Conservation (phyloP, 805 yeast genomes). For the Candida lessepsii region DNA sequence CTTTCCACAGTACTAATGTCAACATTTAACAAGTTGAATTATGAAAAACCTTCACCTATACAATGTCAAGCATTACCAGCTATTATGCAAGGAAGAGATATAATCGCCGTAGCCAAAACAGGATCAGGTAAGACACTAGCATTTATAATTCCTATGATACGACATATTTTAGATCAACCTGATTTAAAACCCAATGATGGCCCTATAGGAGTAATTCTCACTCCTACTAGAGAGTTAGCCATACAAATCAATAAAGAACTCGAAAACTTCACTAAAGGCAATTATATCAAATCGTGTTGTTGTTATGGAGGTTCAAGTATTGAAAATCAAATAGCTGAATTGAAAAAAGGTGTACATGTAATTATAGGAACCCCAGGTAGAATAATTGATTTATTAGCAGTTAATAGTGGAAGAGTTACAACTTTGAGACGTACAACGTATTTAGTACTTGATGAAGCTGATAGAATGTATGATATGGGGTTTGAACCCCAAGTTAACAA, state of each 20-base stretch:
- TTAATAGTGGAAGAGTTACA: slow-evolving; percentile 76
- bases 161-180: slow-evolving; percentile 78
- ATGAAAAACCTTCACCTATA: slow-evolving; percentile 73
- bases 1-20: slow-evolving; percentile 58
- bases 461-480: slow-evolving; percentile 94
- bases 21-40: slow-evolving; percentile 52
- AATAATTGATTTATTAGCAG: slow-evolving; percentile 80
- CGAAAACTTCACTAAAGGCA: slow-evolving; percentile 49
- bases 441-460: slow-evolving; percentile 94
- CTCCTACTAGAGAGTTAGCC: slow-evolving; percentile 94
- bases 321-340: slow-evolving; percentile 73
- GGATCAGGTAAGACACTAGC: slow-evolving; percentile 96
- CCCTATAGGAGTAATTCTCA: slow-evolving; percentile 74
- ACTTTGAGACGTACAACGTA: slow-evolving; percentile 69
- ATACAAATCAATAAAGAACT: slow-evolving; percentile 75
- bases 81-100: slow-evolving; percentile 84
- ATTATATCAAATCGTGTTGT: slow-evolving; percentile 57
- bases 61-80: slow-evolving; percentile 91
- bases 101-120: slow-evolving; percentile 92
- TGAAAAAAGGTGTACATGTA: slow-evolving; percentile 76
- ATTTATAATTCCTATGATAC: slow-evolving; percentile 75
- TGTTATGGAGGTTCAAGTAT: slow-evolving; percentile 91
- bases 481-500: slow-evolving; percentile 93
- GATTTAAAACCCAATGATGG: slow-evolving; percentile 53
- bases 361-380: slow-evolving; percentile 95